phyloP scores from a whole-genome alignment of 805 yeast species.

The Candida railenensis region DNA sequence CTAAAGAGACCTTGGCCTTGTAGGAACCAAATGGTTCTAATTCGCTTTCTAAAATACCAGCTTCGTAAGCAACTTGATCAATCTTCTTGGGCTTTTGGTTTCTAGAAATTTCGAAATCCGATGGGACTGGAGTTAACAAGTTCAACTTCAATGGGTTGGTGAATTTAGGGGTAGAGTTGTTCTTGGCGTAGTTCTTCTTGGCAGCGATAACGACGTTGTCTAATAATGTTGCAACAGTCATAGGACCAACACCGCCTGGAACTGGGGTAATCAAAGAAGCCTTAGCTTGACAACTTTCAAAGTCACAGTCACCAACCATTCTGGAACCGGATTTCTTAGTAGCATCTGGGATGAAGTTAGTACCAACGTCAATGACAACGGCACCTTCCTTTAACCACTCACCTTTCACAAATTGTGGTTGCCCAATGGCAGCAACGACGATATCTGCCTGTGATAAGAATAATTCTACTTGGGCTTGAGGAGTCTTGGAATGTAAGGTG shows the following conservation, averaged over 20 bases:
- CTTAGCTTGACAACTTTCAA: constrained; percentile 49
- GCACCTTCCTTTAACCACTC: constrained; percentile 71
- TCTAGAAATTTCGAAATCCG: constrained; percentile 76
- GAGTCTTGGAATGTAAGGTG: constrained; percentile 66
- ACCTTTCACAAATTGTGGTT: constrained; percentile 67
- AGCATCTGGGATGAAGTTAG: constrained; percentile 68
- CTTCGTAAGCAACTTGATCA: constrained; percentile 64
- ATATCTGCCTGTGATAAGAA: constrained; percentile 65
- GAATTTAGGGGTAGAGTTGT: constrained; percentile 41
- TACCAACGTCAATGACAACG: constrained; percentile 80
- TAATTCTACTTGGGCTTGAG: constrained; percentile 45
- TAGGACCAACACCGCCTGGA: constrained; percentile 92
- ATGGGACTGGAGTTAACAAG: constrained; percentile 69
- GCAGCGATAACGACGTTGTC: constrained; percentile 73
- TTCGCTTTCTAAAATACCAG: constrained; percentile 66
- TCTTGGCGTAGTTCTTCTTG: constrained; percentile 44
- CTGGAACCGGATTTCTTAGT: constrained; percentile 66
- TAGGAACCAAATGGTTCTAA: constrained; percentile 73
- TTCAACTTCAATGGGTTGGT: constrained; percentile 57
- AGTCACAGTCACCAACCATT: constrained; percentile 79
- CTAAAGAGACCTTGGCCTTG: constrained; percentile 73
- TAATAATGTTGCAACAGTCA: constrained; percentile 83
- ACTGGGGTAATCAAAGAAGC: constrained; percentile 79
- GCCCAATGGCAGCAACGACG: constrained; percentile 76
- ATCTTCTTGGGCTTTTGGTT: constrained; percentile 73